Conservation (phyloP, 1,284 basidiomycete genomes). For the Fomes fomentarius region DNA sequence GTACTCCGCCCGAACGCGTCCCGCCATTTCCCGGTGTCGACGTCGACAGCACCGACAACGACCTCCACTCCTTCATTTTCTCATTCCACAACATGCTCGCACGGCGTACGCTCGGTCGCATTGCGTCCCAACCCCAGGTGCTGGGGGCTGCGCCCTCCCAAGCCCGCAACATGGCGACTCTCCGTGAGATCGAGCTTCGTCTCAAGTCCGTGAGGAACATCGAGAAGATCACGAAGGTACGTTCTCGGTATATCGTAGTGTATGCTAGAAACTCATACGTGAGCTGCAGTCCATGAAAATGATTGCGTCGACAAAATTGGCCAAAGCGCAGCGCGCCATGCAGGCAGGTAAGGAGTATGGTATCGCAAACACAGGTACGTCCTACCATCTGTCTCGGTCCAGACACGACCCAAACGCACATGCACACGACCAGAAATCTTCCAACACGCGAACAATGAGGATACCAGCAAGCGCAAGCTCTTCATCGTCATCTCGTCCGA, state of each 20-base stretch:
- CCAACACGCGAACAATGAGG: constrained; percentile 68
- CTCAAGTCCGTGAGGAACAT: constrained; percentile 98
- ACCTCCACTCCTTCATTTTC: constrained; percentile 28
- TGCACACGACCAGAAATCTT: constrained; percentile 71
- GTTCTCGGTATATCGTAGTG: constrained; percentile 30
- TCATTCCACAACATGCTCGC: constrained; percentile 47
- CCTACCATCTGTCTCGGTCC: background rate
- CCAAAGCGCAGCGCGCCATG: constrained; percentile 97
- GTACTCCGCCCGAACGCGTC: constrained; percentile 24
- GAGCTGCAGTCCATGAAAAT: constrained; percentile 95
- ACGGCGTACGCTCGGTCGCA: constrained; percentile 70
- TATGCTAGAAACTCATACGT: background rate
- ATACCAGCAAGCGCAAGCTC: constrained; percentile 73
- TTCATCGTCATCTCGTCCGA: constrained; percentile 96
- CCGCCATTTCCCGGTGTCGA: constrained; percentile 27
- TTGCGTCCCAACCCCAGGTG: constrained; percentile 56
- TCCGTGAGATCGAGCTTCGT: constrained; percentile 96
- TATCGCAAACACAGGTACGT: constrained; percentile 88
- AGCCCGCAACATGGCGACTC: constrained; percentile 92
- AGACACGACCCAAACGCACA: constrained; percentile 1
- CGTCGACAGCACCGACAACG: constrained; percentile 22
- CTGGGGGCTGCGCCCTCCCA: constrained; percentile 63
- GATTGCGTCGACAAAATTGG: constrained; percentile 97
- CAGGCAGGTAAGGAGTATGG: constrained; percentile 93
- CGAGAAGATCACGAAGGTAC: constrained; percentile 98